Percentiles rank a stretch among this genome's conserved stretches.
Evolutionary conservation across 2,329 filamentous ascomycete genomes (phyloP).

Genomic region (Penicillium corylophilum): DNA sequence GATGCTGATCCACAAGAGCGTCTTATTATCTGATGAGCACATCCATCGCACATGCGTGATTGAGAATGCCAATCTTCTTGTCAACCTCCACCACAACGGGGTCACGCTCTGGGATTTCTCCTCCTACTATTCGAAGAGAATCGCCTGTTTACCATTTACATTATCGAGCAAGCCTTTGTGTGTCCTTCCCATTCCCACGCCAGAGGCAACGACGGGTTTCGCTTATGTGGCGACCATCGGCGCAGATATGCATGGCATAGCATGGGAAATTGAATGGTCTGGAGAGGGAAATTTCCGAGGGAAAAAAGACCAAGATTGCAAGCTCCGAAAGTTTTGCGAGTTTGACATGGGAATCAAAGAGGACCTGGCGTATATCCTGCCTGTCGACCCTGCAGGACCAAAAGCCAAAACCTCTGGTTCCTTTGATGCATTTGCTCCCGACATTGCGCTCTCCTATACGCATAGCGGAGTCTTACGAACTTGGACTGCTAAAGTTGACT

Average conservation of each 20-base stretch:
- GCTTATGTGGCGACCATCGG: slow-evolving; percentile 78
- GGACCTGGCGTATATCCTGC: slow-evolving; percentile 62
- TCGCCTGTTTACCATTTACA: slow-evolving; percentile 60
- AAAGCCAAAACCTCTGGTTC: slow-evolving; percentile 70
- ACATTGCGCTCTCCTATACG: slow-evolving; percentile 84
- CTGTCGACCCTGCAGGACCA: slow-evolving; percentile 82
- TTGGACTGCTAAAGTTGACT: slow-evolving; percentile 77
- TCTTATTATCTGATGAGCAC: slow-evolving; percentile 65
- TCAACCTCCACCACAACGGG: slow-evolving; percentile 71
- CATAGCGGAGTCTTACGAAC: slow-evolving; percentile 72
- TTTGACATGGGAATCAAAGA: slow-evolving; percentile 64
- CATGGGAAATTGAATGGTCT: slow-evolving; percentile 74
- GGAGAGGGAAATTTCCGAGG: slow-evolving; percentile 28
- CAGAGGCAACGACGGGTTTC: slow-evolving; percentile 58
- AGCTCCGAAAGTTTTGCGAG: slow-evolving; percentile 65
- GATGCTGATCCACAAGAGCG: slow-evolving; percentile 64
- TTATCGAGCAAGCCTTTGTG: slow-evolving; percentile 72
- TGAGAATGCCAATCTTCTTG: slow-evolving; percentile 72
- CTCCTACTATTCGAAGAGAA: slow-evolving; percentile 54
- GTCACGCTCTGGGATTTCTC: slow-evolving; percentile 81
- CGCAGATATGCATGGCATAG: slow-evolving; percentile 73
- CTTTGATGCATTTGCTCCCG: slow-evolving; percentile 79
- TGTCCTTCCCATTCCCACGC: slow-evolving; percentile 65
- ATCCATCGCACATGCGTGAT: slow-evolving; percentile 80
- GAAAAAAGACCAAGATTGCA: slow-evolving; percentile 37